phyloP scores from a whole-genome alignment of 176 grass and related monocot species.

The Chrysopogon serrulatus region DNA sequence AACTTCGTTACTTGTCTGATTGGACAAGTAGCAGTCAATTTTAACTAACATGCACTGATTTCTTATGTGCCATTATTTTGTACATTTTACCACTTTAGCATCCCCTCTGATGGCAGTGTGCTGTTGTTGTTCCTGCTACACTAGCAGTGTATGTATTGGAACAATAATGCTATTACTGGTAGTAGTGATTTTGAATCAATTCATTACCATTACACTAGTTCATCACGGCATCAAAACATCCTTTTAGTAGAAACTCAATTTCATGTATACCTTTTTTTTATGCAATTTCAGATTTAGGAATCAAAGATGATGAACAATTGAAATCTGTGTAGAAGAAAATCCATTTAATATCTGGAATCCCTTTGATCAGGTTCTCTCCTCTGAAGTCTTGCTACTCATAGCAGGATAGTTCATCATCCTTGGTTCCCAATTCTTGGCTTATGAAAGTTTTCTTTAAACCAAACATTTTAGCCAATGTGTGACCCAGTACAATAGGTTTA shows the following conservation, averaged over 20 bases:
- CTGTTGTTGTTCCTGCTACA: background rate
- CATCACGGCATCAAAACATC: background rate
- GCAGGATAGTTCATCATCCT: background rate
- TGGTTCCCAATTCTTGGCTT: background rate
- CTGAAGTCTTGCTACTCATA: background rate
- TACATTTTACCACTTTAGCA: background rate
- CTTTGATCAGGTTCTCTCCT: background rate
- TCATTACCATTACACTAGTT: background rate
- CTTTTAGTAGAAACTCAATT: background rate
- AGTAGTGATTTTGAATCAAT: background rate
- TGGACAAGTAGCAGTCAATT: background rate
- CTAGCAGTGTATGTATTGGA: background rate
- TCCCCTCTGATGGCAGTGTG: conserved; percentile 5
- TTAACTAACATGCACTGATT: background rate
- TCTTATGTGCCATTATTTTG: background rate
- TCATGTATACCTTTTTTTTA: background rate
- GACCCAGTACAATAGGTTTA: background rate
- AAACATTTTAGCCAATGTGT: background rate
- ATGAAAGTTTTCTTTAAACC: background rate
- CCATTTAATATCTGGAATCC: background rate
- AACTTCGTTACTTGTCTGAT: background rate
- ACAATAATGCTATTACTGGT: background rate
- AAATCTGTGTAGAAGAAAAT: background rate
- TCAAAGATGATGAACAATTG: background rate
- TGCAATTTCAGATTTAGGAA: background rate